phyloP scores from a whole-genome alignment of 2,329 filamentous ascomycete species.

The Aureobasidium sp. region DNA sequence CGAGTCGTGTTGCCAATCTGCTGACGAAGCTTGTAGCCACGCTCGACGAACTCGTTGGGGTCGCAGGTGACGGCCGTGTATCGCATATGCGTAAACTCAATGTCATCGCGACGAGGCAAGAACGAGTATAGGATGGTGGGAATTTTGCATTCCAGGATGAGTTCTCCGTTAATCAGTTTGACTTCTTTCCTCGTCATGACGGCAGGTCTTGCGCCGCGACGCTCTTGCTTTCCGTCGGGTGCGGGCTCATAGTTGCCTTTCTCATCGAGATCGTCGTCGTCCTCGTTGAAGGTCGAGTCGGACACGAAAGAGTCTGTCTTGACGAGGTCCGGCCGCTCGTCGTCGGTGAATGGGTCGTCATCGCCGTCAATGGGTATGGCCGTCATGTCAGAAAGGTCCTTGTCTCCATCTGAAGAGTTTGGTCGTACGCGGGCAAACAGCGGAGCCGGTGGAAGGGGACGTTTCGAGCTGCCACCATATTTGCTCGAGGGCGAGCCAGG shows the following conservation, averaged over 20 bases:
- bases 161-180: constrained; percentile 90
- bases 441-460: constrained; percentile 82
- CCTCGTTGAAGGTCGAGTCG: constrained; percentile 53
- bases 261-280: constrained; percentile 40
- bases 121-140: constrained; percentile 98
- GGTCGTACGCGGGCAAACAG: constrained; percentile 60
- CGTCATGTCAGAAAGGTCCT: constrained; percentile 52
- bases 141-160: constrained; percentile 97
- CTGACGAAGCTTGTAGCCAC: constrained; percentile 88
- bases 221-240: constrained; percentile 76
- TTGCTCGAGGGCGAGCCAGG: constrained; percentile 84
- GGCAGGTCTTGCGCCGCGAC: constrained; percentile 76
- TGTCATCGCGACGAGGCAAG: constrained; percentile 80
- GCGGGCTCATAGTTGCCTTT: constrained; percentile 77
- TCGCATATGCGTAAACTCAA: constrained; percentile 97
- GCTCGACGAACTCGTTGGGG: constrained; percentile 82
- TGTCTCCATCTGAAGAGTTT: constrained; percentile 35
- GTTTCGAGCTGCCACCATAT: constrained; percentile 80
- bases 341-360: constrained; percentile 68
- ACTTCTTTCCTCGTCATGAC: constrained; percentile 93
- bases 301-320: constrained; percentile 59
- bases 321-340: constrained; percentile 47
- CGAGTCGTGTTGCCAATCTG: constrained; percentile 67
- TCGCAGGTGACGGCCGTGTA: constrained; percentile 99
- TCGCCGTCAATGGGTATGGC: constrained; percentile 59